Evolutionary conservation across 345 rosid species (phyloP).

Genomic region (Mallotus nudiflorus): DNA sequence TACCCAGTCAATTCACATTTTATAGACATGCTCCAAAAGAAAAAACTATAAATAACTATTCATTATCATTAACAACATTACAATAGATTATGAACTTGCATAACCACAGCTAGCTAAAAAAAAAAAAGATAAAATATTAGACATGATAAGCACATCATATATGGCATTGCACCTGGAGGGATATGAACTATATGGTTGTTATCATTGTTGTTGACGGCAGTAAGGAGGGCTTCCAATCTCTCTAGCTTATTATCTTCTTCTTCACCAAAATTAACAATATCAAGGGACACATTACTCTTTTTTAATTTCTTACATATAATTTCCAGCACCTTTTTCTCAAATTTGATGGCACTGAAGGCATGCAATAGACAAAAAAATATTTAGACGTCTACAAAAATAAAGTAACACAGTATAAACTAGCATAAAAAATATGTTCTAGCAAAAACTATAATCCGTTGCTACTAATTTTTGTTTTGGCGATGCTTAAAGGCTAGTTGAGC

Average conservation of each 20-base stretch:
- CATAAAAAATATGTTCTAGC: conserved; percentile 71
- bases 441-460: conserved; percentile 88
- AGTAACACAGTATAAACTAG: not conserved
- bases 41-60: not conserved
- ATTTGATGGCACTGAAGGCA: conserved; percentile 66
- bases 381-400: conserved; percentile 1
- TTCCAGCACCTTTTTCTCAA: conserved; percentile 82
- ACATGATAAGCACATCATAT: conserved; percentile 86
- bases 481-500: conserved; percentile 98
- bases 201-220: conserved; percentile 73
- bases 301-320: conserved; percentile 84
- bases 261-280: conserved; percentile 78
- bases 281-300: conserved; percentile 81
- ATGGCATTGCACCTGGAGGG: conserved; percentile 90
- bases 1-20: not conserved
- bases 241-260: conserved; percentile 63
- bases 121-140: not conserved
- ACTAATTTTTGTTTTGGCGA: conserved; percentile 96
- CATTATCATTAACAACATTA: not conserved
- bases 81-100: not conserved
- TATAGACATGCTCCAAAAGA: not conserved
- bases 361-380: conserved; percentile 10
- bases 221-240: conserved; percentile 71
- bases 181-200: conserved; percentile 73
- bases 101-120: not conserved